Percentiles rank a stretch among this genome's conserved stretches.
Conservation (phyloP, 345 rosid genomes). For the Eucalyptus marginata region DNA sequence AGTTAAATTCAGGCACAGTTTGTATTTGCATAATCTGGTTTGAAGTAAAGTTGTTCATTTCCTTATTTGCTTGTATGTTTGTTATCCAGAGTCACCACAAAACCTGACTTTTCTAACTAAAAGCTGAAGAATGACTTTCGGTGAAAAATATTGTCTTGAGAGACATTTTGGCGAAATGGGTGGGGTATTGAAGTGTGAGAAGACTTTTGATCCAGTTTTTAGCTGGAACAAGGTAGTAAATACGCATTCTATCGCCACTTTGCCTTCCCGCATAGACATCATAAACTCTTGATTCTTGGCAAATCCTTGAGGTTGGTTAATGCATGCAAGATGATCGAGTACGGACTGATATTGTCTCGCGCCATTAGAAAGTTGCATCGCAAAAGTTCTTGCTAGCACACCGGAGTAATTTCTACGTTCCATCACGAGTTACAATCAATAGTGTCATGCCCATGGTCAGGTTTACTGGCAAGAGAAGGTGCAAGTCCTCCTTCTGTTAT, state of each 20-base stretch:
- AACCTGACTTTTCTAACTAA: not conserved
- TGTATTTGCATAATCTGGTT: not conserved
- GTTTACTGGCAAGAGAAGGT: not conserved
- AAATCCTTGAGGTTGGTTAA: accelerated
- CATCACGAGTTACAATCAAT: not conserved
- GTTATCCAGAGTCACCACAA: not conserved
- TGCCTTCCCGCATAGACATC: not conserved
- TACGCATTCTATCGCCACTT: not conserved
- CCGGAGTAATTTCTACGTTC: not conserved
- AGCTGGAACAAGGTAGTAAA: not conserved
- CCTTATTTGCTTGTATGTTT: not conserved
- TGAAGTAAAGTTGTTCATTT: not conserved
- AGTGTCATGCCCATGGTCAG: not conserved
- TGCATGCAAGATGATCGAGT: not conserved
- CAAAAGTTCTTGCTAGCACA: not conserved
- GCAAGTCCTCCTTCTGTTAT: not conserved
- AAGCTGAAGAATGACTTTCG: not conserved
- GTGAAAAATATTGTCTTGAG: not conserved
- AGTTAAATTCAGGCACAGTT: too few species aligned
- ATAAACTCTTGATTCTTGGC: not conserved
- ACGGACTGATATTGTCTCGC: not conserved
- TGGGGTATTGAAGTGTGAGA: not conserved
- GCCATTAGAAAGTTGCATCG: not conserved
- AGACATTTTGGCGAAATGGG: not conserved
- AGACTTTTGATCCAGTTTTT: not conserved